Evolutionary conservation across 768 basidiomycete genomes (phyloP).

Genomic region (Hebeloma cylindrosporum): DNA sequence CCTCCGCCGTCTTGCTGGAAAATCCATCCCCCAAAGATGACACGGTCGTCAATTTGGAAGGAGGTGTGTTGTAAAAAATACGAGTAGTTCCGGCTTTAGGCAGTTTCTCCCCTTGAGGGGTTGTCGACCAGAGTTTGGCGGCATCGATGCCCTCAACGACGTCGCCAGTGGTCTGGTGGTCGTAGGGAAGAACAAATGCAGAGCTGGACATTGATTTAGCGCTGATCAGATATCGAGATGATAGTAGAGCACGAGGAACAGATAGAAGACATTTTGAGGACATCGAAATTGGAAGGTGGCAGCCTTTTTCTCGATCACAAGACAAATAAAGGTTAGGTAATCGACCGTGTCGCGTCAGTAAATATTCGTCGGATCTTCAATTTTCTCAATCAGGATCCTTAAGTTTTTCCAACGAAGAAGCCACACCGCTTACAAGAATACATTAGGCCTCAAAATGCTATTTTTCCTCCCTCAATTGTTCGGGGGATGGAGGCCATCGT

Average conservation of each 20-base stretch:
- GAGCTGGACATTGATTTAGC: conserved; percentile 48
- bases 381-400: too few relatives aligned
- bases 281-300: conserved; percentile 21
- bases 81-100: conserved; percentile 64
- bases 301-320: conserved; percentile 12
- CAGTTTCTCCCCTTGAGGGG: conserved; percentile 49
- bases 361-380: not conserved
- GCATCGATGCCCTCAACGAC: conserved; percentile 42
- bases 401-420: too few relatives aligned
- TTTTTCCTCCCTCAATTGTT: too few relatives aligned
- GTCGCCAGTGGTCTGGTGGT: conserved; percentile 40
- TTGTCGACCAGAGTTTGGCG: conserved; percentile 50
- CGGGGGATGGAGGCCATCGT: too few relatives aligned
- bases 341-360: not conserved
- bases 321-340: conserved; percentile 10
- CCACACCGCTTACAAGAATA: too few relatives aligned
- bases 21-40: conserved; percentile 61
- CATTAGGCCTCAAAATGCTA: too few relatives aligned
- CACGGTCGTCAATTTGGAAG: conserved; percentile 48
- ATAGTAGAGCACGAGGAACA: conserved; percentile 21
- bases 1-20: conserved; percentile 40
- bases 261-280: conserved; percentile 25
- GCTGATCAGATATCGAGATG: conserved; percentile 19
- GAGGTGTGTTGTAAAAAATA: conserved; percentile 59
- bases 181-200: conserved; percentile 59